A percentile compares a stretch with the other conserved stretches of the same genome.
Evolutionary conservation across 1,139 yeast species (phyloP).

Genomic region (Lodderomyces parapsilosis): DNA sequence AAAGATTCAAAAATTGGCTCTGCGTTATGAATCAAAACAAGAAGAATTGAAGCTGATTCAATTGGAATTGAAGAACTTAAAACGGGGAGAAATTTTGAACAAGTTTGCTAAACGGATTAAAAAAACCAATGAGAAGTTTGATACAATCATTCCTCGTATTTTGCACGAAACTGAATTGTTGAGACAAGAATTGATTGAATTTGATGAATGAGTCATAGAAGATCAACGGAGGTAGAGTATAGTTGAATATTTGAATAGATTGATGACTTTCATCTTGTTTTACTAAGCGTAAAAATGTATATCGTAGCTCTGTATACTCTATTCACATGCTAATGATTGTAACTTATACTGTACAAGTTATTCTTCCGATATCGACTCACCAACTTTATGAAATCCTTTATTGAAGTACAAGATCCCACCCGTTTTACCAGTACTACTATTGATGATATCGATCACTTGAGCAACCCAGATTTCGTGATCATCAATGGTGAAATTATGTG

Average conservation of each 20-base stretch:
- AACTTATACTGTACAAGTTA: conserved; percentile 3
- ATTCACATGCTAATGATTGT: too few species aligned
- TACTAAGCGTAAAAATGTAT: too few species aligned
- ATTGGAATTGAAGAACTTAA: conserved; percentile 29
- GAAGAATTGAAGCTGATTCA: conserved; percentile 29
- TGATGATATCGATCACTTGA: conserved; percentile 53
- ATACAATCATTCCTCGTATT: conserved; percentile 36
- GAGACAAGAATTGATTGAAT: conserved; percentile 13
- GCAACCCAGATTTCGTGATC: conserved; percentile 92
- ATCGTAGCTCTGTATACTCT: neutral
- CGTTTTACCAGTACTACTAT: conserved; percentile 25
- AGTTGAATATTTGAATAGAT: too few species aligned
- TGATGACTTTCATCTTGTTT: too few species aligned
- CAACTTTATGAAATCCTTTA: conserved; percentile 60
- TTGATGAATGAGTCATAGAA: conserved; percentile 10
- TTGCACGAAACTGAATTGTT: conserved; percentile 19
- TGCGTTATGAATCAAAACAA: conserved; percentile 22
- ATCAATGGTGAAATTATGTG: conserved; percentile 56
- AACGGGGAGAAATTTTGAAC: conserved; percentile 25
- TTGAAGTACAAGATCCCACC: conserved; percentile 71
- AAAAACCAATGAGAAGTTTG: conserved; percentile 38
- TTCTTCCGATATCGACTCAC: conserved; percentile 30
- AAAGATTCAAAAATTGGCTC: conserved; percentile 28
- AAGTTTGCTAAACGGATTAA: conserved; percentile 31
- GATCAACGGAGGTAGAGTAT: too few species aligned